Evolutionary conservation across 805 yeast genomes (phyloP).

Genomic region (Zygoascus bituminiphila): DNA sequence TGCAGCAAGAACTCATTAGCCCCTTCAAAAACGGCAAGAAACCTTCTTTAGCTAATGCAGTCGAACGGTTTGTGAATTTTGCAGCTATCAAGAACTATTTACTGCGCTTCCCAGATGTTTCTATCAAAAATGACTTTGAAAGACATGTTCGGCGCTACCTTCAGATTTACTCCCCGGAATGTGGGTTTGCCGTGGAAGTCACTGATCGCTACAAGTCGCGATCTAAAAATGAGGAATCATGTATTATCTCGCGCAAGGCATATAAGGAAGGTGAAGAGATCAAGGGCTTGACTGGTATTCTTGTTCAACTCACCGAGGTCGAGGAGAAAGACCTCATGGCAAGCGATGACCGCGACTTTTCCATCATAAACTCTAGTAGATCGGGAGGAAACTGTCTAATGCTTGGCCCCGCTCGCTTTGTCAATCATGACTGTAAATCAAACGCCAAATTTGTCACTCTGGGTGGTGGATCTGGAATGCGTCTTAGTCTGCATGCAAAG

Average conservation of each 20-base stretch:
- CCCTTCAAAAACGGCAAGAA: background rate
- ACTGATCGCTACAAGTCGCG: slow-evolving; percentile 34
- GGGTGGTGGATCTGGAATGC: slow-evolving; percentile 14
- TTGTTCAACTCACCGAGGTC: slow-evolving; percentile 29
- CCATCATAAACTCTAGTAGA: slow-evolving; percentile 34
- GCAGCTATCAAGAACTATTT: slow-evolving; percentile 25
- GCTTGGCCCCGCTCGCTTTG: slow-evolving; percentile 43
- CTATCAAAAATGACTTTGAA: slow-evolving; percentile 27
- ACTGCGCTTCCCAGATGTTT: slow-evolving; percentile 17
- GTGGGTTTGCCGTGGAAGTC: slow-evolving; percentile 36
- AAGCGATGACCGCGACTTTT: slow-evolving; percentile 33
- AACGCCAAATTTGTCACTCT: slow-evolving; percentile 32
- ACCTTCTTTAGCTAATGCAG: slow-evolving; percentile 14
- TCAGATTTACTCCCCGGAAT: slow-evolving; percentile 29
- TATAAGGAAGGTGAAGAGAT: slow-evolving; percentile 30
- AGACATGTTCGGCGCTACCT: slow-evolving; percentile 33
- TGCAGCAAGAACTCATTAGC: slow-evolving; percentile 13
- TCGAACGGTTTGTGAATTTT: slow-evolving; percentile 22
- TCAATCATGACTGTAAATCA: slow-evolving; percentile 41
- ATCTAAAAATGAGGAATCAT: slow-evolving; percentile 29
- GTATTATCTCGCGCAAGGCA: slow-evolving; percentile 32
- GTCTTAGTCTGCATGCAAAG: slow-evolving; percentile 30
- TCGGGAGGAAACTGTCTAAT: slow-evolving; percentile 31
- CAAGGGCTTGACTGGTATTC: slow-evolving; percentile 31
- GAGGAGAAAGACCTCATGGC: slow-evolving; percentile 29